Conservation (phyloP, 495 filamentous ascomycete species). For the Usnea hakonensis region DNA sequence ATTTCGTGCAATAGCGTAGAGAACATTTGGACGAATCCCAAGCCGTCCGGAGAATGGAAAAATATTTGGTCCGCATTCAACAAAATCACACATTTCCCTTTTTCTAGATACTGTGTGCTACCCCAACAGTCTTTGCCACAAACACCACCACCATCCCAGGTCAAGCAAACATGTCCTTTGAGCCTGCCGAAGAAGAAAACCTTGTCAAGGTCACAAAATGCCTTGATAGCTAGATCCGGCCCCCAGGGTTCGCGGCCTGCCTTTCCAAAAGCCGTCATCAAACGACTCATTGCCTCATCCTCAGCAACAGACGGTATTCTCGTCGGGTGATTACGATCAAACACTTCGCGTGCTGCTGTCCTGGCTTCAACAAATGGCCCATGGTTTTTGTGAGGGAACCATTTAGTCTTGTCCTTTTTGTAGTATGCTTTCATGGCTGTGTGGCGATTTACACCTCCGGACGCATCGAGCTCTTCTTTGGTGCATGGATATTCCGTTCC, state of each 20-base stretch:
- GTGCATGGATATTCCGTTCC: not conserved
- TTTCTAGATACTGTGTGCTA: not conserved
- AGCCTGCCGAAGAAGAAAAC: not conserved
- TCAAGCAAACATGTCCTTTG: not conserved
- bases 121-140: too few relatives aligned
- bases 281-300: not conserved
- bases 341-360: not conserved
- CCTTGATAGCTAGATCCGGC: not conserved
- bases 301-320: not conserved
- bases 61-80: not conserved
- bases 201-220: not conserved
- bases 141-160: not conserved
- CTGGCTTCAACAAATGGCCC: not conserved
- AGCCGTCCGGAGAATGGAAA: fast-evolving
- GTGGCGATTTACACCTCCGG: not conserved
- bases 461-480: not conserved
- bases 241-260: not conserved
- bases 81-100: not conserved
- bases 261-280: not conserved
- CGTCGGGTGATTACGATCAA: not conserved
- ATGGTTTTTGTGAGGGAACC: not conserved
- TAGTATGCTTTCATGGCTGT: not conserved
- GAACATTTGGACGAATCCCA: not conserved
- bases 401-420: not conserved
- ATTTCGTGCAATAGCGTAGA: not conserved